These are phyloP conservation scores for Phyllosticta citriasiana DNA, from an alignment of 2,329 filamentous ascomycete species.

Conservation along the genomic window DNA sequence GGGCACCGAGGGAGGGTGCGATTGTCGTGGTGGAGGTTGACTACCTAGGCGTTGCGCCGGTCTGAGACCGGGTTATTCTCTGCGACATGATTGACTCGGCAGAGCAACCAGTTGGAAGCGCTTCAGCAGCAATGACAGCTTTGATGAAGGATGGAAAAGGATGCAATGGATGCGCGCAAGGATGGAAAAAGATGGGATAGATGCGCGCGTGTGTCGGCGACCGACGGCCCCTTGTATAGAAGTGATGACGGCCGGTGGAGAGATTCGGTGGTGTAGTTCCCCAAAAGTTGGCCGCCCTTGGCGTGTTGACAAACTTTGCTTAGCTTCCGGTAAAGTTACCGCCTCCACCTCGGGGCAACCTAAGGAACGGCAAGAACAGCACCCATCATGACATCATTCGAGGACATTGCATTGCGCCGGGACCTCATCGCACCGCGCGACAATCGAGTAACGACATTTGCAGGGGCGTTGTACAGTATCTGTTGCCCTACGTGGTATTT, in stretches of 20 bases:
- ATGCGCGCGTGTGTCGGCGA: neutral
- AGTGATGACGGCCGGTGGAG: constrained; percentile 56
- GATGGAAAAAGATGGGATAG: neutral
- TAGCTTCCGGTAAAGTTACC: neutral
- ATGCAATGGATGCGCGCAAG: neutral
- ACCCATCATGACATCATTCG: neutral
- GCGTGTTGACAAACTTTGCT: neutral
- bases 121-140: neutral
- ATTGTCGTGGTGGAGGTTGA: constrained; percentile 9
- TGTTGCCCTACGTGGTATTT: neutral
- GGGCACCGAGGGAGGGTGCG: neutral
- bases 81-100: constrained; percentile 21
- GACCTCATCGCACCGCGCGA: neutral
- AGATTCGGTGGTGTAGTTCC: constrained; percentile 27
- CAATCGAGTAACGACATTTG: neutral
- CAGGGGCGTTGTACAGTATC: neutral
- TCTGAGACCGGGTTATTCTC: constrained; percentile 37
- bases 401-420: neutral
- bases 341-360: neutral
- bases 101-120: neutral
- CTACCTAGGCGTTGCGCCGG: constrained; percentile 40
- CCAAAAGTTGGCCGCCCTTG: neutral
- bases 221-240: constrained; percentile 2
- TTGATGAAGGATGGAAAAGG: neutral
- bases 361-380: neutral